Conservation (phyloP, 1,139 yeast genomes). For the Candida tetrigidarum region DNA sequence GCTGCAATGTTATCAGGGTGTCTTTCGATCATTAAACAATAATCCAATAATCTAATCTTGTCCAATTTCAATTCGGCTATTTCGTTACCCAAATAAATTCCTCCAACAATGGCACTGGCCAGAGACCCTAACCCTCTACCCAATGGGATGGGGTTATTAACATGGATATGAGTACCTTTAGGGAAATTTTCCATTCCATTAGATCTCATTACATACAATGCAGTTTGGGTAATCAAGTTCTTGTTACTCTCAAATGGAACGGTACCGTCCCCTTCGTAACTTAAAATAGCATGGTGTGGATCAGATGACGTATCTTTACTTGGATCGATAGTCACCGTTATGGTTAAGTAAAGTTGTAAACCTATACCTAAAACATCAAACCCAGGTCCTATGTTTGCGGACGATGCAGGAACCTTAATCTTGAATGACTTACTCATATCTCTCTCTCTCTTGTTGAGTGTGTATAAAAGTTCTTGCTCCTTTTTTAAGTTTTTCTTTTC, state of each 20-base stretch:
- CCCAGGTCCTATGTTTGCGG: slow-evolving; percentile 98
- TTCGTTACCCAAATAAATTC: slow-evolving; percentile 89
- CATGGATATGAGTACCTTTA: slow-evolving; percentile 78
- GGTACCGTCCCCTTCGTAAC: slow-evolving; percentile 80
- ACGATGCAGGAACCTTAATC: slow-evolving; percentile 91
- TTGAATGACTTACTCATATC: slow-evolving; percentile 29
- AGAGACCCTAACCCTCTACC: slow-evolving; percentile 98
- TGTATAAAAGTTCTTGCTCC: too few species aligned
- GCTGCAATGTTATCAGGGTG: slow-evolving; percentile 99
- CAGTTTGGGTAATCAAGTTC: slow-evolving; percentile 90
- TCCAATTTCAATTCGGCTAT: slow-evolving; percentile 73
- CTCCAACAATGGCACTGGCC: slow-evolving; percentile 99
- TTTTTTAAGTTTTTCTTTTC: too few species aligned
- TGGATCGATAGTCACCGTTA: slow-evolving; percentile 68
- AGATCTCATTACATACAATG: slow-evolving; percentile 86
- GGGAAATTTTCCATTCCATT: slow-evolving; percentile 79
- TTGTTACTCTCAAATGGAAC: slow-evolving; percentile 80
- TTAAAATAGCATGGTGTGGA: slow-evolving; percentile 68
- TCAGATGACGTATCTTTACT: slow-evolving; percentile 53
- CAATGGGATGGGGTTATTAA: slow-evolving; percentile 88
- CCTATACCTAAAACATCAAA: slow-evolving; percentile 96
- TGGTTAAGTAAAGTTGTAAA: slow-evolving; percentile 69
- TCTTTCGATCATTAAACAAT: slow-evolving; percentile 94
- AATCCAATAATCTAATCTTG: slow-evolving; percentile 86
- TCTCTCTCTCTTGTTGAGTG: slow-evolving; percentile 27